Evolutionary conservation across 495 filamentous ascomycete species (phyloP).

Genomic region (Aspergillus panamensis): DNA sequence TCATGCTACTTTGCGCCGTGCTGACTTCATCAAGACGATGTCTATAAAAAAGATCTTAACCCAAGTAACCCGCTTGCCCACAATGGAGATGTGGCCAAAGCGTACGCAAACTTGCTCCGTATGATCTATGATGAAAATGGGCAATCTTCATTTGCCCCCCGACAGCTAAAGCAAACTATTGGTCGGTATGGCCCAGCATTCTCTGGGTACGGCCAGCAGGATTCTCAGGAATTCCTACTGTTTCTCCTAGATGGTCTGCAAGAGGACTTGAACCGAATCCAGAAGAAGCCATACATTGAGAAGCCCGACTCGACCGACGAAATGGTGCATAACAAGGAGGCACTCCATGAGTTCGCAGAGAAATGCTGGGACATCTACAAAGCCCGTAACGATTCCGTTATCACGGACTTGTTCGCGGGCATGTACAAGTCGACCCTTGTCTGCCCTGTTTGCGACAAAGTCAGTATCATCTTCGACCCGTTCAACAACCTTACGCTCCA

Average conservation of each 20-base stretch:
- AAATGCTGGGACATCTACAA: conserved; percentile 90
- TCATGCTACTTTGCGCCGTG: neutral
- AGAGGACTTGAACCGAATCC: conserved; percentile 89
- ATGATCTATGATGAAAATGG: conserved; percentile 61
- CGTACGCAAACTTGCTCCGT: conserved; percentile 70
- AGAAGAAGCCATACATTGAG: conserved; percentile 95
- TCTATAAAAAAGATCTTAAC: conserved; percentile 77
- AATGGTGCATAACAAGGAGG: conserved; percentile 78
- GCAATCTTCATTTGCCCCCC: conserved; percentile 63
- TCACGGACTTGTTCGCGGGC: conserved; percentile 90
- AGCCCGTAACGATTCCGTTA: conserved; percentile 88
- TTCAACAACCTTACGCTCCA: conserved; percentile 94
- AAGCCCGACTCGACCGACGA: conserved; percentile 97
- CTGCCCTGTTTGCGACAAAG: conserved; percentile 86
- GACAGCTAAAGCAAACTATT: conserved; percentile 74
- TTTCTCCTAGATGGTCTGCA: conserved; percentile 93
- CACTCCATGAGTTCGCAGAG: conserved; percentile 76
- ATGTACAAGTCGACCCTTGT: conserved; percentile 97
- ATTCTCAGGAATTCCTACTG: conserved; percentile 96
- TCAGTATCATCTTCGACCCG: conserved; percentile 97
- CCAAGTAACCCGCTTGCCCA: conserved; percentile 77
- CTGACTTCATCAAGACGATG: conserved; percentile 48
- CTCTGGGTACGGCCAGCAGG: conserved; percentile 93
- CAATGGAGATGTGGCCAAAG: conserved; percentile 74
- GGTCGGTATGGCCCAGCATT: conserved; percentile 78